These are phyloP conservation scores for Eutypella sp. DNA, from an alignment of 2,329 filamentous ascomycete genomes.

Conservation along the genomic window DNA sequence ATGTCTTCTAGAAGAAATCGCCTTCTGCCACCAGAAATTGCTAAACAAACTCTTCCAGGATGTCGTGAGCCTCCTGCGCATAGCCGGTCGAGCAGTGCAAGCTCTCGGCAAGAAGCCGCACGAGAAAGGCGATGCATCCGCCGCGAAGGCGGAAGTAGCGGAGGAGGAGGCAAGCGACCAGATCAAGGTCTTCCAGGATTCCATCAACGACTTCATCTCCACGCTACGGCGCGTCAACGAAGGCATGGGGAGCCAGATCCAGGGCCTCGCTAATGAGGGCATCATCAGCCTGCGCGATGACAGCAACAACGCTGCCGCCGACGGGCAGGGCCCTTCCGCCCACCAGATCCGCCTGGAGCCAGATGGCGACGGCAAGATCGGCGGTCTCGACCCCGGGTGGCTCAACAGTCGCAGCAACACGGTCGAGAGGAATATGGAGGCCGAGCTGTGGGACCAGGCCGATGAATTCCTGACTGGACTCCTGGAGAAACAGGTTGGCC, in stretches of 20 bases:
- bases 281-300: slow-evolving; percentile 53
- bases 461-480: slow-evolving; percentile 15
- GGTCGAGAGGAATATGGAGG: slow-evolving; percentile 78
- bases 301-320: slow-evolving; percentile 21
- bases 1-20: slow-evolving; percentile 12
- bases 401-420: slow-evolving; percentile 81
- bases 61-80: slow-evolving; percentile 45
- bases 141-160: slow-evolving; percentile 33
- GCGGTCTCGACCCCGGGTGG: slow-evolving; percentile 75
- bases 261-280: slow-evolving; percentile 74
- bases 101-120: slow-evolving; percentile 50
- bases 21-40: background rate
- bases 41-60: slow-evolving; percentile 25
- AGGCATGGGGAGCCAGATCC: slow-evolving; percentile 67
- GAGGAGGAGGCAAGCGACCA: slow-evolving; percentile 37
- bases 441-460: slow-evolving; percentile 61
- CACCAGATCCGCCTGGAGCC: slow-evolving; percentile 43
- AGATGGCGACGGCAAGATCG: slow-evolving; percentile 50
- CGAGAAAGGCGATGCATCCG: slow-evolving; percentile 20
- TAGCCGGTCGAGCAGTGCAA: slow-evolving; percentile 58
- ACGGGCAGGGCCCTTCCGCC: slow-evolving; percentile 12
- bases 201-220: slow-evolving; percentile 63
- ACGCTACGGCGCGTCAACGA: slow-evolving; percentile 72
- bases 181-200: slow-evolving; percentile 51
- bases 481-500: slow-evolving; percentile 4